Evolutionary conservation across 106 monocot species (phyloP), one percentile per base, ranked within the genome.

Genomic region (Chionographis japonica): DNA sequence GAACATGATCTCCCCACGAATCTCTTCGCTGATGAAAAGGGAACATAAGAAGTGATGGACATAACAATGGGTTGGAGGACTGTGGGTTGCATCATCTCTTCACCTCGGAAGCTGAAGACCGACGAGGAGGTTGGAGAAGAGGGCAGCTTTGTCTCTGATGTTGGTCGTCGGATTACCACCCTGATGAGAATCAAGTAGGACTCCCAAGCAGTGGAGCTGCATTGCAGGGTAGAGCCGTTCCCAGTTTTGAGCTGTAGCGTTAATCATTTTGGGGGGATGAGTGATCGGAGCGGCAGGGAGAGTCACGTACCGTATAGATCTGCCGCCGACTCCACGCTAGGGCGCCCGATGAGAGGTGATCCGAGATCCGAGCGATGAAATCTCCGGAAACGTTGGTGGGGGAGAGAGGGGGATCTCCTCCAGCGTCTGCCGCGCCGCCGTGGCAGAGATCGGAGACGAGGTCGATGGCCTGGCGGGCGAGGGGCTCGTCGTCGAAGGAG

Each of bases 141-240:
- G 90, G 57, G 83, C 49, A 37, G 37, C 60, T 68, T 75, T 80
- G 50, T 92, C 76, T 65, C 66, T 72, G 17, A 87, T 90, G 42
- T 75, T 68, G 39, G 77, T 17, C 56, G 83, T 64, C 8, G 80
- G 64, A 39, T 80, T 80, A 50, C n/a, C 74, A 51, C 63, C 58
- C 13, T 73, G 35, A 41, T 65, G 56, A 66, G 65, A 58, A 73
- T 76, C 61, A 50, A 98, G 71, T 27, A 98, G 78, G 37, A 81
- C n/a, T 20, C 98, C 98, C 17, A 98, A 83, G 70, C 98, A 98
- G 57, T 98, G 98, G 20, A 98, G 70, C 98, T 98, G 76, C 43
- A 85, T 27, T 38, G 4, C 20, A 56, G 50, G 35, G 13, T 54
- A 17, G 27, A 54, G 58, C 12, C 3, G 40, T 13, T 67, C 38